phyloP scores from a whole-genome alignment of 2,329 filamentous ascomycete species.

The Aspergillus piperis region DNA sequence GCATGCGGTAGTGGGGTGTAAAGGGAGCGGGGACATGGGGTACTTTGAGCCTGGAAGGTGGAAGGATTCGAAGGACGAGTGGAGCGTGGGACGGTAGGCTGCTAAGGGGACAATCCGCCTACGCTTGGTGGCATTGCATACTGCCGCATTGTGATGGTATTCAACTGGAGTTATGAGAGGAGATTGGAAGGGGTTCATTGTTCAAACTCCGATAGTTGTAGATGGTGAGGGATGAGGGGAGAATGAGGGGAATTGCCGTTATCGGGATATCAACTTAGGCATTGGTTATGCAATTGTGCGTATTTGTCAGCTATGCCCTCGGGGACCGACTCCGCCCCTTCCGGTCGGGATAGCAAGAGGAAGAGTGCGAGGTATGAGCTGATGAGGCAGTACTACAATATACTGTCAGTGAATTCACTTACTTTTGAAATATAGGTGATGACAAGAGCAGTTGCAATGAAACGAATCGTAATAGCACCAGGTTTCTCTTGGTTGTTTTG shows the following conservation, averaged over 20 bases:
- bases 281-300: not conserved
- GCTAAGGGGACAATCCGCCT: slow-evolving; percentile 28
- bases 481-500: no score
- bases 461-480: no score
- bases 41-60: slow-evolving; percentile 31
- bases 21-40: not conserved
- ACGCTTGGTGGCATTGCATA: not conserved
- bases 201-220: not conserved
- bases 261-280: not conserved
- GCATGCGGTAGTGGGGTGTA: no score
- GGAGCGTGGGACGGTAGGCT: slow-evolving; percentile 20
- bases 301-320: not conserved
- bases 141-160: slow-evolving; percentile 10
- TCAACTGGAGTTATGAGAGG: slow-evolving; percentile 18
- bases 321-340: no score
- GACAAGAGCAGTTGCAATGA: no score
- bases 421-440: no score
- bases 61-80: slow-evolving; percentile 16
- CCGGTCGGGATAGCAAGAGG: no score
- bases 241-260: not conserved
- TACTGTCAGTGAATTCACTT: no score
- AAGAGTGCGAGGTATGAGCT: no score
- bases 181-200: slow-evolving; percentile 12
- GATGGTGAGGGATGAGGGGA: not conserved
- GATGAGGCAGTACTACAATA: no score